Conservation (phyloP, 2,329 filamentous ascomycete species). For the Penicillium janthinellum region DNA sequence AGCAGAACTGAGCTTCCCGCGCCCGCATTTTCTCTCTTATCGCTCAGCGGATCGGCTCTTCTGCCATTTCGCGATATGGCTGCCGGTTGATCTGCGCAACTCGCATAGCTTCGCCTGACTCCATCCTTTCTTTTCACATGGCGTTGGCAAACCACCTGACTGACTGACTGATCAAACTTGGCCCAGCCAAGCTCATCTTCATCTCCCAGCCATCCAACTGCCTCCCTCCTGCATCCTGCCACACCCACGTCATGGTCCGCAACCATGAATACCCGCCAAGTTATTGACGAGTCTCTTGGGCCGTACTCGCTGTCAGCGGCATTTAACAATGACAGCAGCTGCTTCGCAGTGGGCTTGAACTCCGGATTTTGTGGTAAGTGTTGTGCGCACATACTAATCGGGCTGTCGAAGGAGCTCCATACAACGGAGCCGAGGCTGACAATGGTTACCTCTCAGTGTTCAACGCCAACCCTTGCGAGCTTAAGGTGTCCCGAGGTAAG, state of each 20-base stretch:
- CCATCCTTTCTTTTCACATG: not conserved
- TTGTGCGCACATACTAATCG: not conserved
- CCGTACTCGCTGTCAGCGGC: conserved; percentile 78
- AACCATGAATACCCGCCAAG: conserved; percentile 83
- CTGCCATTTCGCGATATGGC: not conserved
- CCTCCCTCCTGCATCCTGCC: not conserved
- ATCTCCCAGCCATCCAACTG: not conserved
- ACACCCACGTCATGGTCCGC: conserved; percentile 16
- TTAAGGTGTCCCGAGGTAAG: conserved; percentile 64
- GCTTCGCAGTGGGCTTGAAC: conserved; percentile 84
- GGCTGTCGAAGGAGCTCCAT: conserved; percentile 1
- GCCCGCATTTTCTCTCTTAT: conserved; percentile 29
- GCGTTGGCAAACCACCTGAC: not conserved
- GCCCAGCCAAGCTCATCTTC: too few species aligned
- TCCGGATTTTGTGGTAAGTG: conserved; percentile 78
- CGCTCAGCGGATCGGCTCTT: conserved; percentile 16
- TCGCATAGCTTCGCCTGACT: not conserved
- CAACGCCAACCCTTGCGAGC: conserved; percentile 69
- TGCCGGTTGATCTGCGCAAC: not conserved
- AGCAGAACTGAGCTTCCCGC: conserved; percentile 12
- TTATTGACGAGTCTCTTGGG: conserved; percentile 75
- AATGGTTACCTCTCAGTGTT: conserved; percentile 58
- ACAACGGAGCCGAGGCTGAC: conserved; percentile 20
- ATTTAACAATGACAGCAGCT: conserved; percentile 83
- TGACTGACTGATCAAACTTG: not conserved